These are phyloP conservation scores for Daldinia caldariorum DNA, from an alignment of 495 filamentous ascomycete genomes.

Conservation along the genomic window DNA sequence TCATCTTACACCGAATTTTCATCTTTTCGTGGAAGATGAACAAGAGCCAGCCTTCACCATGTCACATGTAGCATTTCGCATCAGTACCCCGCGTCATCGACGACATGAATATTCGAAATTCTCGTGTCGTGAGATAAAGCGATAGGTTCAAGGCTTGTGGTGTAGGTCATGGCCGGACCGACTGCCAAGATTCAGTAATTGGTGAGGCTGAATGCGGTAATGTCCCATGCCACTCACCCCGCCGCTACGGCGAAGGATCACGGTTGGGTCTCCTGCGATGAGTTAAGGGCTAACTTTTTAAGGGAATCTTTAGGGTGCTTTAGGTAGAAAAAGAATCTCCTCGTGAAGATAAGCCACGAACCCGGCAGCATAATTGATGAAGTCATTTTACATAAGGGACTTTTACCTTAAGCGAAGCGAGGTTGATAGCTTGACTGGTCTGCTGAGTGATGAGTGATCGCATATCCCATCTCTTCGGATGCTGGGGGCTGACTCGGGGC, in stretches of 20 bases:
- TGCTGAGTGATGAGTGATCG: constrained; percentile 17
- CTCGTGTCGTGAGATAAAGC: constrained; percentile 35
- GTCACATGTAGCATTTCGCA: constrained; percentile 22
- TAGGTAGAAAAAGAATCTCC: neutral
- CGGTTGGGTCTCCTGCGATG: constrained; percentile 16
- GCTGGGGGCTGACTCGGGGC: constrained; percentile 23
- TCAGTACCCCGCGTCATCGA: constrained; percentile 21
- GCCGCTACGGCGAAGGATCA: constrained; percentile 22
- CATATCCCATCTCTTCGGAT: neutral
- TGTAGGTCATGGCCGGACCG: constrained; percentile 26
- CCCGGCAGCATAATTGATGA: constrained; percentile 25
- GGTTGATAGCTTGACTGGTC: constrained; percentile 1
- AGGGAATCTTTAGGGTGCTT: neutral
- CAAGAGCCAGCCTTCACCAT: constrained; percentile 8
- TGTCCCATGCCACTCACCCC: constrained; percentile 30
- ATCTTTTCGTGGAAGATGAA: neutral
- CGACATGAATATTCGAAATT: constrained; percentile 13
- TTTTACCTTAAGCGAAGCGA: constrained; percentile 2
- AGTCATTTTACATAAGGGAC: constrained; percentile 29
- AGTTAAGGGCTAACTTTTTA: constrained; percentile 5
- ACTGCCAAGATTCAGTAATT: constrained; percentile 8
- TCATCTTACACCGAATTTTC: constrained; percentile 33
- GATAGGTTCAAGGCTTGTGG: constrained; percentile 16
- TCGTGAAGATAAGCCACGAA: constrained; percentile 16
- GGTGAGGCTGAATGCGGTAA: constrained; percentile 40